Evolutionary conservation across 805 yeast genomes (phyloP), one percentile per base, ranked within the genome.

Genomic region (Saturnispora sanitii): DNA sequence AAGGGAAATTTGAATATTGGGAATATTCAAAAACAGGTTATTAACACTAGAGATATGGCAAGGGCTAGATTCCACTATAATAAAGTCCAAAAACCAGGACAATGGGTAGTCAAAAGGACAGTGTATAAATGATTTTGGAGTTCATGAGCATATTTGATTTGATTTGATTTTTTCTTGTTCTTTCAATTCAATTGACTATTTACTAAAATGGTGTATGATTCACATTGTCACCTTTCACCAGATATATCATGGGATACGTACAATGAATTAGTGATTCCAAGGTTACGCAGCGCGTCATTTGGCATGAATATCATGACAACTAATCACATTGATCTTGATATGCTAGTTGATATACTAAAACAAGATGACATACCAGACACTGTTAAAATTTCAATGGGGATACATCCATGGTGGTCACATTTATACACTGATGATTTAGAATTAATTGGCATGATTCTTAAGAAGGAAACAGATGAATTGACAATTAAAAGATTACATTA

Each of bases 371-470:
- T 45, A 35, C 47, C 49, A 3, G 13, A 36, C 21, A 12, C 15
- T 3, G 45, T 70, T 1, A 54, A 62, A 7, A 73, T 80, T 0
- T 71, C 73, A 30, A 72, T 74, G 52, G 95, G 97, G 0, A 64
- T 86, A 1, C 98, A 90, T 58, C 98, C 98, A 0, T 90, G 97
- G 97, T 88, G 74, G 52, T 61, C 77, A 3, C 95, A 88, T 56
- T 47, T 79, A 16, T 80, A 75, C 46, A 62, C 71, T 2, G 50
- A 59, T n/a, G 55, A 50, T 1, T 44, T 49, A 15, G 36, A 41
- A 6, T 16, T 44, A 7, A 6, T 26, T 5, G 27, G 13, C 16
- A 32, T 31, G 15, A 16, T 45, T 3, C 49, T 6, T 13, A 13
- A 23, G 6, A 22, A 20, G 21, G 28, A 34, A 18, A 1, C 18